These are phyloP conservation scores for Graphiopsis chlorocephala DNA, from an alignment of 2,329 filamentous ascomycete genomes.

Conservation along the genomic window DNA sequence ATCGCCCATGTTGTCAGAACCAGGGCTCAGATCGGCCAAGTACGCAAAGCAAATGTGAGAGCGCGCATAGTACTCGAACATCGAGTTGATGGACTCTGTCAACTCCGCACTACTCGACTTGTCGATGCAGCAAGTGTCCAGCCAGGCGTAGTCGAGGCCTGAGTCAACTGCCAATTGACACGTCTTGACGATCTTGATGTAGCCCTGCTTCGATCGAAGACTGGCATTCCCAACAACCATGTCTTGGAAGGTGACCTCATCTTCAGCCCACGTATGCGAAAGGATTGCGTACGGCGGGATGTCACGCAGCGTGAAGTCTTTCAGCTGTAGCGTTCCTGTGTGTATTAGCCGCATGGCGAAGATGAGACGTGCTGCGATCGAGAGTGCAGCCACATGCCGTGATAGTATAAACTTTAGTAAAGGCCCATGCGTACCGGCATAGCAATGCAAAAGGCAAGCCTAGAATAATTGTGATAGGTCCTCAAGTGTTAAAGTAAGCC, in stretches of 20 bases:
- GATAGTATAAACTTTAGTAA: background rate
- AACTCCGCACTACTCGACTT: constrained; percentile 22
- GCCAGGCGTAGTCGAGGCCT: constrained; percentile 21
- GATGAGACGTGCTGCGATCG: background rate
- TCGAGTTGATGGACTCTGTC: constrained; percentile 24
- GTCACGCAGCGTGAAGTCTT: constrained; percentile 3
- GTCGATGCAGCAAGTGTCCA: constrained; percentile 28
- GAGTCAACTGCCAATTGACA: constrained; percentile 2
- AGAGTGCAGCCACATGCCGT: background rate
- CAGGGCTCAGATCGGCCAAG: background rate
- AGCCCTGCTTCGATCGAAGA: background rate
- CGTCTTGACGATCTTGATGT: background rate
- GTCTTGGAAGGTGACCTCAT: constrained; percentile 20
- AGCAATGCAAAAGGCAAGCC: background rate
- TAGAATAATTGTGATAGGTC: background rate
- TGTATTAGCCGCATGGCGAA: constrained; percentile 18
- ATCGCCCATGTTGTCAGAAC: background rate
- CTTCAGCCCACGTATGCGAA: constrained; percentile 17
- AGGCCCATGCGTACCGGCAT: background rate
- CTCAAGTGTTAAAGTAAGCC: background rate
- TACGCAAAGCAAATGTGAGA: constrained; percentile 23
- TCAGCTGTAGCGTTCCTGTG: background rate
- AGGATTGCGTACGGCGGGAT: constrained; percentile 19
- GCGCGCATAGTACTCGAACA: constrained; percentile 24
- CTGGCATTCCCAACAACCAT: constrained; percentile 2